Evolutionary conservation across 495 filamentous ascomycete genomes (phyloP), one percentile per base, ranked within the genome.

Genomic region (Penicillium soppii): DNA sequence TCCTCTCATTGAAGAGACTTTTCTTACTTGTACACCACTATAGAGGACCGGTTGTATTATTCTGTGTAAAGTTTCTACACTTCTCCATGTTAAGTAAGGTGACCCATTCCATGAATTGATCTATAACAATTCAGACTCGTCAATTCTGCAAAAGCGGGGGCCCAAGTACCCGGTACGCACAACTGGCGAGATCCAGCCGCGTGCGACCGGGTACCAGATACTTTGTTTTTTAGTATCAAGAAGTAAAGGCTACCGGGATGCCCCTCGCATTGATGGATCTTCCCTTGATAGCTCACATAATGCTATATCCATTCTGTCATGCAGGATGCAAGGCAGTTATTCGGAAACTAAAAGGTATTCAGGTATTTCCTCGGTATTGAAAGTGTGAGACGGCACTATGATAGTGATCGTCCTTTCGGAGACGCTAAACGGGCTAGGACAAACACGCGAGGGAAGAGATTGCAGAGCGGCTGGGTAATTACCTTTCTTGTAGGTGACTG

Each of bases 401-500:
- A 65, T 65, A 65, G 55, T 52, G 61, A 65, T 65, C 61, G 61
- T 26, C 44, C 50, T 27, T 17, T 39, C 12, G 39, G 8, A 32
- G 36, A 23, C 47, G 36, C 47, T 37, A 47, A n/a, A 45, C 39
- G 42, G 57, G 57, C 44, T 40, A 50, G 33, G 29, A 32, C 29
- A 12, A 32, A 32, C 8, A 32, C 4, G n/a, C n/a, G n/a, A n/a
- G n/a, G n/a, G n/a, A n/a, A n/a, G n/a, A n/a, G n/a, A n/a, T n/a
- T n/a, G n/a, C n/a, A n/a, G n/a, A n/a, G n/a, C n/a, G n/a, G n/a
- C n/a, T n/a, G n/a, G n/a, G n/a, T n/a, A n/a, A n/a, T n/a, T n/a
- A n/a, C n/a, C n/a, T n/a, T n/a, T n/a, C n/a, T n/a, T n/a, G n/a
- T n/a, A n/a, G n/a, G n/a, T n/a, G n/a, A n/a, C n/a, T n/a, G n/a